These are phyloP conservation scores for Alternaria infectoria DNA, from an alignment of 2,329 filamentous ascomycete genomes.

Conservation along the genomic window DNA sequence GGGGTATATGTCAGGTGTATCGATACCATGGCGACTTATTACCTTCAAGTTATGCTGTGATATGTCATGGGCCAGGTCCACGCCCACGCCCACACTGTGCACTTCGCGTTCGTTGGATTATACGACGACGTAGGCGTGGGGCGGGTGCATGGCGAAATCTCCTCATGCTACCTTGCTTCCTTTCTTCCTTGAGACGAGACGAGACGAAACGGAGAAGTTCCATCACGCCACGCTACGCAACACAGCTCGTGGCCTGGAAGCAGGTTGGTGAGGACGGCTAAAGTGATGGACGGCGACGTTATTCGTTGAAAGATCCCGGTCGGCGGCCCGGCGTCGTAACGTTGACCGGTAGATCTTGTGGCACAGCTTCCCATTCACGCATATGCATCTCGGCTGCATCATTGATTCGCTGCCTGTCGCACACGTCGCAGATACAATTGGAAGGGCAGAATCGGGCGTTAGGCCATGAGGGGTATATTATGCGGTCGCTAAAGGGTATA, in stretches of 20 bases:
- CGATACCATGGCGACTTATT: neutral
- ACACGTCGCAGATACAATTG: neutral
- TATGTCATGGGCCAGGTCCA: neutral
- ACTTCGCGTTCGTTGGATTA: neutral
- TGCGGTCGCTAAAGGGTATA: slow-evolving; percentile 6
- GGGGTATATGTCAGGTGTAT: neutral
- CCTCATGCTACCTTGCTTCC: neutral
- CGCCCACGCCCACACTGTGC: neutral
- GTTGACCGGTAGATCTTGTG: slow-evolving; percentile 14
- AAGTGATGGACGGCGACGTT: neutral
- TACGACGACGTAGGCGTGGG: neutral
- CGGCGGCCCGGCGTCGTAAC: slow-evolving; percentile 7
- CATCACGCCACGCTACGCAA: neutral
- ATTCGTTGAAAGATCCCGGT: slow-evolving; percentile 10
- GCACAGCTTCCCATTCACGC: slow-evolving; percentile 4
- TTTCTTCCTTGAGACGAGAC: neutral
- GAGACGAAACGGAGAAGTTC: neutral
- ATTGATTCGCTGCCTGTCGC: neutral
- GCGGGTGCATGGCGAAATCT: neutral
- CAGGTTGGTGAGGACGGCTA: slow-evolving; percentile 8
- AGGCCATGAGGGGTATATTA: slow-evolving; percentile 2
- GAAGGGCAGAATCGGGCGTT: slow-evolving; percentile 9
- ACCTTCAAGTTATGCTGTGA: neutral
- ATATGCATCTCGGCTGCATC: neutral
- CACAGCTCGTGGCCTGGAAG: too few species aligned